Conservation (phyloP, 345 rosid genomes). For the Lumnitzera racemosa region DNA sequence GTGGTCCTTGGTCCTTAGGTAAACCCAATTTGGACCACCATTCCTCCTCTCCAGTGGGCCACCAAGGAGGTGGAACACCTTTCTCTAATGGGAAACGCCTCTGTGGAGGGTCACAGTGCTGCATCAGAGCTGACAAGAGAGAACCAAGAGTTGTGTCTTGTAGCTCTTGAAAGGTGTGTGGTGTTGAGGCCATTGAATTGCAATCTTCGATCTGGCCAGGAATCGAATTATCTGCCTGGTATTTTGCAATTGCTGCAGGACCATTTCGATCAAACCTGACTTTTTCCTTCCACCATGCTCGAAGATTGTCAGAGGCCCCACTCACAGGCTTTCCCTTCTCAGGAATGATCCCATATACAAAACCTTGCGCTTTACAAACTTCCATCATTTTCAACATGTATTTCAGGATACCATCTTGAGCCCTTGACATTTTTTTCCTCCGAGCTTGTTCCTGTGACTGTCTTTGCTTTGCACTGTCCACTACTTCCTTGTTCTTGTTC, state of each 20-base stretch:
- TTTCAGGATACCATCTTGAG: slow-evolving; percentile 75
- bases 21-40: slow-evolving; percentile 75
- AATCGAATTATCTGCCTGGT: slow-evolving; percentile 40
- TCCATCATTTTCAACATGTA: slow-evolving; percentile 92
- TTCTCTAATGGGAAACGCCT: slow-evolving; percentile 79
- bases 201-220: slow-evolving; percentile 35
- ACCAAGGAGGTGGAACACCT: slow-evolving; percentile 83
- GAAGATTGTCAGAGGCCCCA: slow-evolving; percentile 87
- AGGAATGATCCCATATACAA: slow-evolving; percentile 77
- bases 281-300: slow-evolving; percentile 92
- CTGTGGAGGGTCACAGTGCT: slow-evolving; percentile 81
- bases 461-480: slow-evolving; percentile 40
- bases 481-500: slow-evolving; percentile 36
- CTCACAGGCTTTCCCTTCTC: slow-evolving; percentile 86
- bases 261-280: slow-evolving; percentile 80
- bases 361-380: slow-evolving; percentile 83
- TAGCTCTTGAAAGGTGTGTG: slow-evolving; percentile 61
- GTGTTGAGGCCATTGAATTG: slow-evolving; percentile 26
- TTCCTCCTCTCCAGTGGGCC: slow-evolving; percentile 71
- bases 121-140: slow-evolving; percentile 74
- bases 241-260: slow-evolving; percentile 72
- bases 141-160: slow-evolving; percentile 87
- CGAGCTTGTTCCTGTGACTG: slow-evolving; percentile 78
- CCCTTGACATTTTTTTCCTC: slow-evolving; percentile 87
- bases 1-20: slow-evolving; percentile 55